Evolutionary conservation across 306 rosid species (phyloP), one percentile per base, ranked within the genome.

Genomic region (Dryas octopetala): DNA sequence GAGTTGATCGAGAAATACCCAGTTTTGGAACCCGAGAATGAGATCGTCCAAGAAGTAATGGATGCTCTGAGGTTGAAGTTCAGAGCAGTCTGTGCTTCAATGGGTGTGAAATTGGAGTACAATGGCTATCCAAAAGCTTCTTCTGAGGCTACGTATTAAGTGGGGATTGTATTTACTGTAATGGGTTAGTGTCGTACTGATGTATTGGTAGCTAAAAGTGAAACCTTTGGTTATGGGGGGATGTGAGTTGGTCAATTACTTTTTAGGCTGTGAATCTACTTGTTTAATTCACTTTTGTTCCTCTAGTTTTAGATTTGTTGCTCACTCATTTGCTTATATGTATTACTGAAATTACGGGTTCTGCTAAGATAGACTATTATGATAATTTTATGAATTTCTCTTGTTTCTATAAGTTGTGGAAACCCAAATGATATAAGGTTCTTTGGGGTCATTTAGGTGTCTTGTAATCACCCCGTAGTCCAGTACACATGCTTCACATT

Each of bases 1-100:
- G 97, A 83, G 73, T 74, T 89, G 83, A 48, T 92, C 14, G 77
- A 55, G 61, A 82, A 84, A 57, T 91, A 85, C 85, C 96, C 96
- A 1, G 45, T 91, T 17, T 81, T 81, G 87, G 87, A 91, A 16
- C 98, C 97, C 0, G 97, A 95, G 79, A 62, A 87, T 55, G 79
- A 81, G 48, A 75, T 76, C 17, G 87, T 90, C 50, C 94, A 89
- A 60, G 89, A 87, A 64, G 71, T 88, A 13, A 89, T 91, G 95
- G 91, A 87, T 46, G 80, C 70, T n/a, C 77, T 91, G 75, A 86
- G 96, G 82, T 71, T 86, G 76, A 91, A 95, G 85, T 90, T 91
- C 75, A 86, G 82, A 86, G 84, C 84, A n/a, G 75, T 86, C 55
- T 89, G 78, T 78, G 88, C 91, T 41, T 86, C 90, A 1, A 70